Percentiles rank a stretch among this genome's conserved stretches.
phyloP scores from a whole-genome alignment of 495 filamentous ascomycete species.

The Staphylotrichum tortipilum region DNA sequence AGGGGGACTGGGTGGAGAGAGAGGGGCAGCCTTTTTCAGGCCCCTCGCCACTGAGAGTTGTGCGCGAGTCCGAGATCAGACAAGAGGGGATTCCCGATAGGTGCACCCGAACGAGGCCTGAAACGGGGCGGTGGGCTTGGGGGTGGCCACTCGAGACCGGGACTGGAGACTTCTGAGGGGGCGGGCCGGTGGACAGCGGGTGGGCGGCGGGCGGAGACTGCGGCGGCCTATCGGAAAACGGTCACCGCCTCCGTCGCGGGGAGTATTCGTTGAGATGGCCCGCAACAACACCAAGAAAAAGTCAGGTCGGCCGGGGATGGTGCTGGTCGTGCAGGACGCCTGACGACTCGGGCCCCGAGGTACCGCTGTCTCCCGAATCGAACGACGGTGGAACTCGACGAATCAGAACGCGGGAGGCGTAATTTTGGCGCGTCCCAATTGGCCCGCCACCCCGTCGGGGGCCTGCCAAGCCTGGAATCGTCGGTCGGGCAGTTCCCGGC shows the following conservation, averaged over 20 bases:
- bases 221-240: constrained; percentile 6
- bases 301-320: background rate
- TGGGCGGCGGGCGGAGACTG: background rate
- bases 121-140: background rate
- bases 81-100: background rate
- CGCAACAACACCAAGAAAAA: too few species aligned
- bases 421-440: constrained; percentile 10
- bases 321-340: background rate
- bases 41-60: background rate
- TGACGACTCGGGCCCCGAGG: background rate
- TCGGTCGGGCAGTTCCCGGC: background rate
- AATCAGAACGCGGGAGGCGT: constrained; percentile 12
- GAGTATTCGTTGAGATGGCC: too few species aligned
- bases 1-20: background rate
- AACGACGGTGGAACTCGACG: constrained; percentile 3
- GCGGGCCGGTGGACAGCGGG: too few species aligned
- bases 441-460: background rate
- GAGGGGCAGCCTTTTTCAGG: too few species aligned
- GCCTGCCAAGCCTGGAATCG: constrained; percentile 9
- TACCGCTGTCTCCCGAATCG: constrained; percentile 14
- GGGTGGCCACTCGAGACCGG: background rate
- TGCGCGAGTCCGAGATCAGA: background rate
- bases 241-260: constrained; percentile 1
- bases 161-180: too few species aligned
- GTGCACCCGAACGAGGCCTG: background rate